These are phyloP conservation scores for Zygosaccharomyces pseudobailii DNA, from an alignment of 1,139 yeast species.

Conservation along the genomic window DNA sequence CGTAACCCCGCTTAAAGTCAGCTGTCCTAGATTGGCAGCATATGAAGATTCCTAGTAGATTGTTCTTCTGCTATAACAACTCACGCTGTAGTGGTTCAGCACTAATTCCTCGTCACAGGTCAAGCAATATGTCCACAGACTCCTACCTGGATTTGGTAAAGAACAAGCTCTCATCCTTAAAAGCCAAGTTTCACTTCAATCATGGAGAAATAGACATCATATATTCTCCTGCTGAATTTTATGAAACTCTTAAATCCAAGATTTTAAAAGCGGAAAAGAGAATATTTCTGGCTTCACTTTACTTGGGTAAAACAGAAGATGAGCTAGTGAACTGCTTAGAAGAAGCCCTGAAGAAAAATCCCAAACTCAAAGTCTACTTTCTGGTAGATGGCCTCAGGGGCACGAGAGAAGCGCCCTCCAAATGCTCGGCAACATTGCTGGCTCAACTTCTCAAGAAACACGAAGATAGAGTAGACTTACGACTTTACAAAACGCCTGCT, in stretches of 20 bases:
- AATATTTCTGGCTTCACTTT: conserved; percentile 77
- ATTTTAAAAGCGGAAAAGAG: conserved; percentile 52
- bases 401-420: conserved; percentile 82
- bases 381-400: conserved; percentile 88
- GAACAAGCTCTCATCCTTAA: conserved; percentile 15
- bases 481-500: conserved; percentile 89
- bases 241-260: conserved; percentile 52
- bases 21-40: not conserved
- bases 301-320: conserved; percentile 76
- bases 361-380: conserved; percentile 61
- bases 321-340: conserved; percentile 64
- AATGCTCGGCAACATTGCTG: conserved; percentile 72
- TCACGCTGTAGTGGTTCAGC: not conserved
- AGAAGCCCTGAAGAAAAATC: conserved; percentile 54
- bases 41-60: not conserved
- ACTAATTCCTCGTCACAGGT: not conserved
- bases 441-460: conserved; percentile 61
- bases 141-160: conserved; percentile 13
- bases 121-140: conserved; percentile 7
- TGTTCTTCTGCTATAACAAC: not conserved
- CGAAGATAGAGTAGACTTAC: conserved; percentile 70
- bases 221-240: conserved; percentile 64
- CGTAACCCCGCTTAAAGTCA: not conserved
- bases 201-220: conserved; percentile 62
- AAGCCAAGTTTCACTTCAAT: conserved; percentile 54